Evolutionary conservation across 345 rosid genomes (phyloP), one percentile per base, ranked within the genome.

Genomic region (Populus nigra): DNA sequence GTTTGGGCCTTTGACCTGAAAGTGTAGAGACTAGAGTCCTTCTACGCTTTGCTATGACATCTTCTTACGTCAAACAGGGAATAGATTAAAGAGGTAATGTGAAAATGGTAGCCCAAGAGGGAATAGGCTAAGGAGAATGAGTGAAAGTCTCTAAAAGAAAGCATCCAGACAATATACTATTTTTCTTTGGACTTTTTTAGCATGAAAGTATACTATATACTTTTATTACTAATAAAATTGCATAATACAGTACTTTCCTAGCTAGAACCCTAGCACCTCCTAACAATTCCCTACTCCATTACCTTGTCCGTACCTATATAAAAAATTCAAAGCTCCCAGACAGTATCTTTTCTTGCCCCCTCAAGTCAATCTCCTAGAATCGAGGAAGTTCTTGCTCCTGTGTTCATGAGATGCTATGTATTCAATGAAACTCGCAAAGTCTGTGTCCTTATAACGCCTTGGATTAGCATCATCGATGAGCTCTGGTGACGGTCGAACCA

Each of bases 371-470:
- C 76, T 84, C 83, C 81, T 77, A 5, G 82, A 75, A 0, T 86
- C 80, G 8, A 85, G 65, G 79, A 85, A 85, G 68, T 25, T 73
- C 78, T 85, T 85, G 73, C 61, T 41, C 67, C 65, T 75, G 76
- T 76, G 82, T 16, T 78, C 82, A 41, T 53, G 41, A 13, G 84
- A 77, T 16, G 84, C 47, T 35, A 78, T 71, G 76, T 70, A 75
- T n/a, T 80, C 74, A 15, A 85, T 69, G 65, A 85, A 85, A 53
- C 61, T 76, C 47, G 82, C 75, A 31, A 77, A 85, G 61, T 78
- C 75, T 0, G 88, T 85, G 69, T 83, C 86, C 75, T 78, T 85
- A 65, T 82, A 85, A 29, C 75, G 80, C 62, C 78, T 78, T 1
- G 86, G 82, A 71, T 80, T 83, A 59, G 73, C 73, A 38, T 76